These are phyloP conservation scores for Rhodotorula kratochvilovae DNA, from an alignment of 768 basidiomycete genomes.

Conservation along the genomic window DNA sequence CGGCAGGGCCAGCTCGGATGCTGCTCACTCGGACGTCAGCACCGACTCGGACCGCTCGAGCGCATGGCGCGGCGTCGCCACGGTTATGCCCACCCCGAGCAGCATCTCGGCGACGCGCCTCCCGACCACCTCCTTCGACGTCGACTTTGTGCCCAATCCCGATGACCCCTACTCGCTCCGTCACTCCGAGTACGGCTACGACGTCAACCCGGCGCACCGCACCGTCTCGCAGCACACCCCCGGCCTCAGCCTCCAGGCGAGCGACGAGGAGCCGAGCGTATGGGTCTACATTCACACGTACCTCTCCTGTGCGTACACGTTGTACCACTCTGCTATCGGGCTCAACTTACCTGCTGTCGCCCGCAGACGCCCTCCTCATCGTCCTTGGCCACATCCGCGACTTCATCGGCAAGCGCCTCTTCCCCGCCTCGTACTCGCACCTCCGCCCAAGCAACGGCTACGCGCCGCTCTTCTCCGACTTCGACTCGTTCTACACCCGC, in stretches of 20 bases:
- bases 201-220: constrained; percentile 36
- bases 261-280: constrained; percentile 80
- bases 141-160: constrained; percentile 28
- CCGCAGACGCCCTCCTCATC: constrained; percentile 86
- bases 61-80: constrained; percentile 32
- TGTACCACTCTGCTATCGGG: no score
- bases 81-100: constrained; percentile 34
- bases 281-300: constrained; percentile 89
- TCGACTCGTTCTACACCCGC: constrained; percentile 98
- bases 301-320: constrained; percentile 52
- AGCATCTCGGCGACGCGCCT: constrained; percentile 23
- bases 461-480: constrained; percentile 93
- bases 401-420: constrained; percentile 83
- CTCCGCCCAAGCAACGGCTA: constrained; percentile 82
- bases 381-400: constrained; percentile 87
- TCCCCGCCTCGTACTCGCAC: constrained; percentile 66
- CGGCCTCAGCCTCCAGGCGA: constrained; percentile 45
- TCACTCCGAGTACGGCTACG: constrained; percentile 39
- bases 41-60: constrained; percentile 1
- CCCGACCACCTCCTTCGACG: constrained; percentile 35
- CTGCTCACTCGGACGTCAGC: constrained; percentile 2
- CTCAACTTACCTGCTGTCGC: no score
- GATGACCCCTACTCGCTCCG: constrained; percentile 29
- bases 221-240: constrained; percentile 45
- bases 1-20: constrained; percentile 15